Evolutionary conservation across 768 basidiomycete genomes (phyloP).

Genomic region (Psilocybe azurescens): DNA sequence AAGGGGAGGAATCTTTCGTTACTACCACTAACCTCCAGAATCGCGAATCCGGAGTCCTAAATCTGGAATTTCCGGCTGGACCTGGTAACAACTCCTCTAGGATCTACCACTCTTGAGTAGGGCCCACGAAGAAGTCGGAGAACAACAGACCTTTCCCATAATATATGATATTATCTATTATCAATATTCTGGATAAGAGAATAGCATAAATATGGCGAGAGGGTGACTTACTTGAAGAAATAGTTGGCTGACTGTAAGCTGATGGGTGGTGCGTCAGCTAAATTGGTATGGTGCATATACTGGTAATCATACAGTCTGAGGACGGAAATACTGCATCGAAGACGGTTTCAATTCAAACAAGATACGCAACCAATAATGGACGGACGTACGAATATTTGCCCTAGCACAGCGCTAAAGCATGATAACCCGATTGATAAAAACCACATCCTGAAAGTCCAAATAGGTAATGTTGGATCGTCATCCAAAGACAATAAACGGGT

Average conservation of each 20-base stretch:
- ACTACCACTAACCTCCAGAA: constrained; percentile 42
- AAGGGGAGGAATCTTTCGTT: not conserved
- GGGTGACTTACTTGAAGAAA: constrained; percentile 35
- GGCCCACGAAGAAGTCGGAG: not conserved
- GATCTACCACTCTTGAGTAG: constrained; percentile 14
- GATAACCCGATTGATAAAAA: constrained; percentile 59
- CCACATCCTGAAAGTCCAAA: constrained; percentile 60
- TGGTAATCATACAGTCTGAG: constrained; percentile 38
- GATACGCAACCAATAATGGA: not conserved
- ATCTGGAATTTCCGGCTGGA: constrained; percentile 25
- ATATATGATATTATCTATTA: constrained; percentile 52
- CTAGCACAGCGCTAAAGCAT: constrained; percentile 56
- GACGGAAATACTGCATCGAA: constrained; percentile 49
- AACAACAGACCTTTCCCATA: constrained; percentile 36
- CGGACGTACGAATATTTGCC: constrained; percentile 50
- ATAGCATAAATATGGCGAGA: no score
- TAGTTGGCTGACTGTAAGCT: constrained; percentile 47
- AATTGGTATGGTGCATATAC: not conserved
- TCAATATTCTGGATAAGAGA: not conserved
- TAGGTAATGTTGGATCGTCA: constrained; percentile 53
- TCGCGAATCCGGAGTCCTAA: constrained; percentile 35
- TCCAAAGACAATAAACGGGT: constrained; percentile 55
- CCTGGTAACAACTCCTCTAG: constrained; percentile 43
- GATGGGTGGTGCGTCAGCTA: not conserved
- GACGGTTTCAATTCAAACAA: constrained; percentile 7